These are phyloP conservation scores for Aspergillus costaricaensis DNA, from an alignment of 2,329 filamentous ascomycete genomes.

Conservation along the genomic window DNA sequence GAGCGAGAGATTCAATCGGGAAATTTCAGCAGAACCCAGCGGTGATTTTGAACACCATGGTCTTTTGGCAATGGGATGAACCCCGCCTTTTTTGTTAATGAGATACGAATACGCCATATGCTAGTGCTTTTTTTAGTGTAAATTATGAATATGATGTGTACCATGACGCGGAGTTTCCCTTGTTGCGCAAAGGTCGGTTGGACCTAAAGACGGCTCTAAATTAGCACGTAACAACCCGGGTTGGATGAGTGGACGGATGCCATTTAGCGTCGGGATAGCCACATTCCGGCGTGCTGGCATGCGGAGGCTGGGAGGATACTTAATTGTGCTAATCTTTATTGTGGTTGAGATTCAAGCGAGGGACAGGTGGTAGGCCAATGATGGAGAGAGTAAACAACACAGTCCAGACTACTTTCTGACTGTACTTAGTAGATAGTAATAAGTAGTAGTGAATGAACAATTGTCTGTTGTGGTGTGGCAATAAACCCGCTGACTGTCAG, in stretches of 20 bases:
- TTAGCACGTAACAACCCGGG: neutral
- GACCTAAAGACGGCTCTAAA: neutral
- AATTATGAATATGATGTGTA: neutral
- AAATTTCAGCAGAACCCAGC: conserved; percentile 22
- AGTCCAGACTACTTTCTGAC: too few species aligned
- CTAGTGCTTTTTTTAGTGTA: neutral
- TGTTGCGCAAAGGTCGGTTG: neutral
- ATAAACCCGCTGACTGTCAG: neutral
- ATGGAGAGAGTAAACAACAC: too few species aligned
- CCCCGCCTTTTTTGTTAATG: neutral
- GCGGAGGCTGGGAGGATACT: neutral
- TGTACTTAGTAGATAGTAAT: too few species aligned
- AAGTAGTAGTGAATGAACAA: neutral
- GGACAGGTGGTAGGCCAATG: too few species aligned
- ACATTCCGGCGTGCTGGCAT: neutral
- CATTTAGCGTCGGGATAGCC: neutral
- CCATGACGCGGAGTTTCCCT: neutral
- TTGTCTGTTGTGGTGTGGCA: neutral
- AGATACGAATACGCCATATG: neutral
- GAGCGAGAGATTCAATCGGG: conserved; percentile 37
- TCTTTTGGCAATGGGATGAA: neutral
- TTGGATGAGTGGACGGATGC: neutral
- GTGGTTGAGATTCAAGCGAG: too few species aligned
- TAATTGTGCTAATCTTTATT: neutral
- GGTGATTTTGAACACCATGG: conserved; percentile 1